phyloP scores from a whole-genome alignment of 306 rosid species.

The Carpinus fangiana region DNA sequence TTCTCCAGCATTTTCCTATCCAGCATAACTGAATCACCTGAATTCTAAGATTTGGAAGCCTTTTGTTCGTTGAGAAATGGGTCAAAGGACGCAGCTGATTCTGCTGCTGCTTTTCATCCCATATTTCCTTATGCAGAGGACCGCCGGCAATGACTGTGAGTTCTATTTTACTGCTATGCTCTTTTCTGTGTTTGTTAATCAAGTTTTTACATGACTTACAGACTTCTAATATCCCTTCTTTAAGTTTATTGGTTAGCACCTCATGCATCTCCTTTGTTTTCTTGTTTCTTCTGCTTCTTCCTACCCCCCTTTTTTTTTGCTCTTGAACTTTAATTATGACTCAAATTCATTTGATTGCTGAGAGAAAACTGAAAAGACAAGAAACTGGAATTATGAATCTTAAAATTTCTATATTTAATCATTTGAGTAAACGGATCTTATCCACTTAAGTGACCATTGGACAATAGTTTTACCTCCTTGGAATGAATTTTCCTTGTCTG shows the following conservation, averaged over 20 bases:
- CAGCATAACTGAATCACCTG: no score
- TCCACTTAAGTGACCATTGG: no score
- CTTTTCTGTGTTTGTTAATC: background rate
- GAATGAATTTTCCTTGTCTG: no score
- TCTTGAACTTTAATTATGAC: background rate
- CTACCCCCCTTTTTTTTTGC: background rate
- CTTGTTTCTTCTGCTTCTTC: background rate
- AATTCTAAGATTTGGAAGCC: background rate
- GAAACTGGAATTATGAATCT: background rate
- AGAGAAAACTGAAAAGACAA: background rate
- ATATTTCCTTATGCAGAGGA: background rate
- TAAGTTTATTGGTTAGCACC: background rate
- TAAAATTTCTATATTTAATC: background rate
- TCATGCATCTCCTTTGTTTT: background rate
- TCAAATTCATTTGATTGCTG: background rate
- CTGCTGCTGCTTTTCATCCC: slow-evolving; percentile 19
- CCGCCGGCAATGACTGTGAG: slow-evolving; percentile 24
- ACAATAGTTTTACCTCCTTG: no score
- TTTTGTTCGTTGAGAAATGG: slow-evolving; percentile 12
- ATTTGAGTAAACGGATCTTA: background rate
- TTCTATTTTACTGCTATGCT: background rate
- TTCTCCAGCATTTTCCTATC: background rate
- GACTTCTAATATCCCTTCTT: background rate
- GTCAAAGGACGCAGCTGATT: slow-evolving; percentile 13
- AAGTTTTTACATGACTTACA: background rate